A percentile compares a stretch with the other conserved stretches of the same genome.
These are phyloP conservation scores for Dendrothele bispora DNA, from an alignment of 768 basidiomycete species.

Conservation along the genomic window DNA sequence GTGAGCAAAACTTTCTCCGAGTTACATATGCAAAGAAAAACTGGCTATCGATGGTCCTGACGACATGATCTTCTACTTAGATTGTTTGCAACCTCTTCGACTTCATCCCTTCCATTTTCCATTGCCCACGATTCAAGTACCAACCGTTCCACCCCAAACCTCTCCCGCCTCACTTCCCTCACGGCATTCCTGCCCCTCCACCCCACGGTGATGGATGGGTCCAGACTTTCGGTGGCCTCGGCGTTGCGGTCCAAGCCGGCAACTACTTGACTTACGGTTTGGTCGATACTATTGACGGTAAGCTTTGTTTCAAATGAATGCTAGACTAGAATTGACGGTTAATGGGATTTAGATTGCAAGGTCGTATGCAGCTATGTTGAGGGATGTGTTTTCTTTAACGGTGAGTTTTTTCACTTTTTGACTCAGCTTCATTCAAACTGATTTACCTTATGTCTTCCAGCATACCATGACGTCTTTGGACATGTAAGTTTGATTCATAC, in stretches of 20 bases:
- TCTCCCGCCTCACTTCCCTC: slow-evolving; percentile 16
- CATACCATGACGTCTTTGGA: slow-evolving; percentile 35
- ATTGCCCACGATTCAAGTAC: slow-evolving; percentile 23
- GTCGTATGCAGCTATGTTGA: slow-evolving; percentile 29
- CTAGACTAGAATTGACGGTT: neutral
- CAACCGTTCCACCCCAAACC: neutral
- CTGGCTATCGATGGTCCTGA: too few relatives aligned
- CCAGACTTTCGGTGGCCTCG: slow-evolving; percentile 27
- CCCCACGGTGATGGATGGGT: slow-evolving; percentile 23
- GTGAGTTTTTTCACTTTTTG: slow-evolving; percentile 23
- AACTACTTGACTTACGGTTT: slow-evolving; percentile 36
- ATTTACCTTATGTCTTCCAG: slow-evolving; percentile 13
- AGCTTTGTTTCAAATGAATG: neutral
- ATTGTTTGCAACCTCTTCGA: too few relatives aligned
- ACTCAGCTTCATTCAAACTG: too few relatives aligned
- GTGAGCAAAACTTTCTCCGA: neutral
- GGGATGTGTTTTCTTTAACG: slow-evolving; percentile 31
- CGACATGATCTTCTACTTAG: slow-evolving; percentile 23
- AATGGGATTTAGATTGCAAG: slow-evolving; percentile 21
- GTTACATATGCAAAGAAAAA: too few relatives aligned
- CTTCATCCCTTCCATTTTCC: slow-evolving; percentile 23
- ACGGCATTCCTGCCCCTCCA: too few relatives aligned
- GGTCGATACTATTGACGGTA: slow-evolving; percentile 31
- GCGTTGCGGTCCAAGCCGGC: slow-evolving; percentile 28
- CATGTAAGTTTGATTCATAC: too few relatives aligned